Evolutionary conservation across 345 rosid genomes (phyloP).

Genomic region (Eutrema japonicum): DNA sequence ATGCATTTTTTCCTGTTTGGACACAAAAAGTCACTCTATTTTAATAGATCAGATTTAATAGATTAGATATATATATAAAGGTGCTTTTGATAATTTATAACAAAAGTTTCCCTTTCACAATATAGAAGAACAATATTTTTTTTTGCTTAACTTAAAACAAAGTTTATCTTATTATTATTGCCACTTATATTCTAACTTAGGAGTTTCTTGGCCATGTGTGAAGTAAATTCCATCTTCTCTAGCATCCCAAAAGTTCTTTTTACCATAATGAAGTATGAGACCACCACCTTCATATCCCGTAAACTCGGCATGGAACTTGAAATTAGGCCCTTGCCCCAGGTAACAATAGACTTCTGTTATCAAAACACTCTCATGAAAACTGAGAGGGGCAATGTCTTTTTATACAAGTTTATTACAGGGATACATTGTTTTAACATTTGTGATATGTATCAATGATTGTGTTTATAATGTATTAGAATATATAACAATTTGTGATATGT

Average conservation of each 20-base stretch:
- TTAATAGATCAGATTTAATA: no score
- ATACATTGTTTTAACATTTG: no score
- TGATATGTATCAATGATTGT: no score
- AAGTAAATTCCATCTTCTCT: constrained; percentile 27
- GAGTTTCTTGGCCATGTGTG: not conserved
- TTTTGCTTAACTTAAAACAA: not conserved
- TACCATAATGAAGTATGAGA: constrained; percentile 28
- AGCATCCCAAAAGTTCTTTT: constrained; percentile 26
- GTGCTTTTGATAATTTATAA: not conserved
- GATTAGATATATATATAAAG: not conserved
- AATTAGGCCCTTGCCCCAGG: constrained; percentile 29
- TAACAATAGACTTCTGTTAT: constrained; percentile 21
- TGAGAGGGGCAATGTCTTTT: not conserved
- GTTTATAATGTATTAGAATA: no score
- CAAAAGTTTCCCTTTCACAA: not conserved
- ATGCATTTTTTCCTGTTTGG: no score
- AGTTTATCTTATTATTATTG: not conserved
- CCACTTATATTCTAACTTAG: constrained; percentile 6
- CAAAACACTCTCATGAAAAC: constrained; percentile 23
- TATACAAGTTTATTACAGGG: constrained; percentile 1
- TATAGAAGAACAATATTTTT: not conserved
- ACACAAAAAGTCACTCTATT: no score
- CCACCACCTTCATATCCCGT: constrained; percentile 27
- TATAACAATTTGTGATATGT: no score
- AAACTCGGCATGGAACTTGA: constrained; percentile 26